Evolutionary conservation across 2,329 filamentous ascomycete species (phyloP).

Genomic region (Dactylellina cionopaga): DNA sequence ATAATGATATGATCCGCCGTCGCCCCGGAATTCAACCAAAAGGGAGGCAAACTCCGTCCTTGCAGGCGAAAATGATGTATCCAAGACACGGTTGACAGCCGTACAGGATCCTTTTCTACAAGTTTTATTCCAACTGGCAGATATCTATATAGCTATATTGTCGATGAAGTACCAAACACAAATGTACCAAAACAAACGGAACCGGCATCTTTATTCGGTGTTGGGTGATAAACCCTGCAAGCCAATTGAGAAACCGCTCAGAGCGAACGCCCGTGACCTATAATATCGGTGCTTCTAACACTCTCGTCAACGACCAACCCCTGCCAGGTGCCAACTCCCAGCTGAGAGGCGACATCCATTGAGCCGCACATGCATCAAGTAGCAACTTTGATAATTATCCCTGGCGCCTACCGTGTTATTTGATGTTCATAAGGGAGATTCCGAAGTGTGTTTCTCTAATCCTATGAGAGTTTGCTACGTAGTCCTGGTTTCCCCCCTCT

Average conservation of each 20-base stretch:
- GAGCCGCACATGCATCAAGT: slow-evolving; percentile 43
- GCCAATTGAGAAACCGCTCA: slow-evolving; percentile 18
- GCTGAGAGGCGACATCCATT: slow-evolving; percentile 17
- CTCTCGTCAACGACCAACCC: slow-evolving; percentile 13
- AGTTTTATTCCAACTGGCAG: slow-evolving; percentile 27
- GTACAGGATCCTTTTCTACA: not conserved
- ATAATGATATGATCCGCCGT: slow-evolving; percentile 26
- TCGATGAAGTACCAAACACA: not conserved
- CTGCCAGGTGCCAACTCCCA: not conserved
- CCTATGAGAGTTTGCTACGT: slow-evolving; percentile 33
- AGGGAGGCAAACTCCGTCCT: not conserved
- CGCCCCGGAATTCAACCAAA: not conserved
- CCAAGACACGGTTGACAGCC: not conserved
- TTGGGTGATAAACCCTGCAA: not conserved
- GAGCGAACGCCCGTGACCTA: slow-evolving; percentile 47
- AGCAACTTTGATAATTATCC: slow-evolving; percentile 4
- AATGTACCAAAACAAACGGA: not conserved
- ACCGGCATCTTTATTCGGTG: not conserved
- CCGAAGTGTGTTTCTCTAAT: not conserved
- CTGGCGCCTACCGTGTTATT: slow-evolving; percentile 9
- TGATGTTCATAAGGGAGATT: too few relatives aligned
- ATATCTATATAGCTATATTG: too few relatives aligned
- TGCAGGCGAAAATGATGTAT: too few relatives aligned
- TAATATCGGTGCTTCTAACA: slow-evolving; percentile 19
- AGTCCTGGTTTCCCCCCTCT: not conserved